These are phyloP conservation scores for Calycina herbarum DNA, from an alignment of 2,329 filamentous ascomycete genomes.

Conservation along the genomic window DNA sequence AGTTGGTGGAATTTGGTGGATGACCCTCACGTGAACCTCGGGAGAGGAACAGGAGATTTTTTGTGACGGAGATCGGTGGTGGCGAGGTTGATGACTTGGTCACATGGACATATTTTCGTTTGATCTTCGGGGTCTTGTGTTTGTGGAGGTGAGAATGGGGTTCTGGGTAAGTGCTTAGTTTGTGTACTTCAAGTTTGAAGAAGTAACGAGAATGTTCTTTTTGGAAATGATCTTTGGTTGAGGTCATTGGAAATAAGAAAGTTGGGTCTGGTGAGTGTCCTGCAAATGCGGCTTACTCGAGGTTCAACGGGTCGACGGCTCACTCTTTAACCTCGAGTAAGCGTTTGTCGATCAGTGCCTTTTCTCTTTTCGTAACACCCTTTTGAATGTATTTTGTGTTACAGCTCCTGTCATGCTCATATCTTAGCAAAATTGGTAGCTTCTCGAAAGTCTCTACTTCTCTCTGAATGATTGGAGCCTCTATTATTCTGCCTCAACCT, in stretches of 20 bases:
- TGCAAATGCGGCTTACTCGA: neutral
- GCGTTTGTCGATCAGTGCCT: too few relatives aligned
- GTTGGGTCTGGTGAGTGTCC: neutral
- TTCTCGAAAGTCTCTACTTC: too few relatives aligned
- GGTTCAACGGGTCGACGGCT: neutral
- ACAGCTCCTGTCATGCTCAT: too few relatives aligned
- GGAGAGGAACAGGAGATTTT: slow-evolving; percentile 2
- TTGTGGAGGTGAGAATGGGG: neutral
- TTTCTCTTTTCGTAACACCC: too few relatives aligned
- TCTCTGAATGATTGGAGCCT: too few relatives aligned
- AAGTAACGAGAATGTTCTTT: neutral
- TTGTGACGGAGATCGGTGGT: neutral
- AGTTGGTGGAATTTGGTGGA: neutral
- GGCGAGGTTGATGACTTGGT: slow-evolving; percentile 1
- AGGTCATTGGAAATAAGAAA: neutral
- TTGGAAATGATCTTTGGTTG: neutral
- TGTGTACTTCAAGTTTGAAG: neutral
- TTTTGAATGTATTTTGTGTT: too few relatives aligned
- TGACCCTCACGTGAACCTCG: neutral
- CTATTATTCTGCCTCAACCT: too few relatives aligned
- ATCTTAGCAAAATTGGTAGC: too few relatives aligned
- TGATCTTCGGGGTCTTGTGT: neutral
- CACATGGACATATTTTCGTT: neutral
- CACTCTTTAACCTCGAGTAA: neutral
- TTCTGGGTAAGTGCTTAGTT: neutral